Conservation (phyloP, 805 yeast genomes). For the Tetrapisispora arboricola region DNA sequence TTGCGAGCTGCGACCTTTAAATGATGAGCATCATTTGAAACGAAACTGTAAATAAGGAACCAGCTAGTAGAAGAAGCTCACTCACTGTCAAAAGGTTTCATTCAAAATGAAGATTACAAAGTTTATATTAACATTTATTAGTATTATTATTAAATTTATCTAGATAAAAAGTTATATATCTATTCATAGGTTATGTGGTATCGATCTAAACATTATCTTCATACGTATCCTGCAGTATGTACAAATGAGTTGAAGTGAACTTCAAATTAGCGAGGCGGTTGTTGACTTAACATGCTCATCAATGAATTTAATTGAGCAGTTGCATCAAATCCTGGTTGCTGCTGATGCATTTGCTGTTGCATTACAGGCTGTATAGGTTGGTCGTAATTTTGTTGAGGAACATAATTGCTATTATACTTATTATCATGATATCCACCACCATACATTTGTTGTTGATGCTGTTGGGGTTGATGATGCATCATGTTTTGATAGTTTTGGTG, state of each 20-base stretch:
- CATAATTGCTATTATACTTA: slow-evolving; percentile 8
- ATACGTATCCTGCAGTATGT: too few relatives aligned
- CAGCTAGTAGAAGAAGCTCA: too few relatives aligned
- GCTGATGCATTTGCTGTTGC: slow-evolving; percentile 19
- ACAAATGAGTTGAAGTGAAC: too few relatives aligned
- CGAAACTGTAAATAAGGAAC: too few relatives aligned
- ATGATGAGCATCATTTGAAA: background rate
- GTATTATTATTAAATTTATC: too few relatives aligned
- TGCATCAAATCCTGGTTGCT: slow-evolving; percentile 23
- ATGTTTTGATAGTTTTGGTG: slow-evolving; percentile 29
- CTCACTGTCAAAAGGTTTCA: too few relatives aligned
- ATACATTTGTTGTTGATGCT: slow-evolving; percentile 4
- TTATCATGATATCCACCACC: slow-evolving; percentile 6
- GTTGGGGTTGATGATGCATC: slow-evolving; percentile 1
- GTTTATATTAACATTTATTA: too few relatives aligned
- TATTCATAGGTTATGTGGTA: too few relatives aligned
- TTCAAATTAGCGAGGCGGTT: slow-evolving; percentile 11
- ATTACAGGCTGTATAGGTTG: slow-evolving; percentile 14
- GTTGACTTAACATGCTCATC: slow-evolving; percentile 35
- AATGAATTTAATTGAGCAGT: slow-evolving; percentile 34
- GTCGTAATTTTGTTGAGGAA: slow-evolving; percentile 4
- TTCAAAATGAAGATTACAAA: too few relatives aligned
- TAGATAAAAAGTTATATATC: too few relatives aligned
- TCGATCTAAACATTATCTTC: too few relatives aligned
- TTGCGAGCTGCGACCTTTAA: background rate